These are phyloP conservation scores for Linnemannia exigua DNA, from an alignment of 192 early-diverging fungal species.

Conservation along the genomic window DNA sequence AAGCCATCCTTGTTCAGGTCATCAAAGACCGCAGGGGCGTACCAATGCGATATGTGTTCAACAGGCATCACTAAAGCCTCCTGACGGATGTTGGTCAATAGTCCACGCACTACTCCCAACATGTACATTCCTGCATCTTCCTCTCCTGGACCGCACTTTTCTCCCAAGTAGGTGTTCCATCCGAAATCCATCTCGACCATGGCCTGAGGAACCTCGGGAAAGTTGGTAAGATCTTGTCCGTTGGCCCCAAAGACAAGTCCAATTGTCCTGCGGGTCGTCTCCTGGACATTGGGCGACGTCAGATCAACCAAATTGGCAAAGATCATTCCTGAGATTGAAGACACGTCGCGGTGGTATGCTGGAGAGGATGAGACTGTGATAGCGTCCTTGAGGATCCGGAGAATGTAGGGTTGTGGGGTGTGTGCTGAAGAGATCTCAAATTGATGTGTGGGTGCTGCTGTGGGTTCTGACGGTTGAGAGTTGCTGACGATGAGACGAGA, in stretches of 20 bases:
- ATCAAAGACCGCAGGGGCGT: slow-evolving; percentile 43
- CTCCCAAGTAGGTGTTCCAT: slow-evolving; percentile 51
- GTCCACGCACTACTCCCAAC: slow-evolving; percentile 61
- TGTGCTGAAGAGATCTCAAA: slow-evolving; percentile 42
- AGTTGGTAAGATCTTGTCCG: slow-evolving; percentile 12
- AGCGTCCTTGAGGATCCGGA: slow-evolving; percentile 51
- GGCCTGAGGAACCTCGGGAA: slow-evolving; percentile 31
- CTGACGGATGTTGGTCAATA: slow-evolving; percentile 61
- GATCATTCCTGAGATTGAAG: slow-evolving; percentile 55
- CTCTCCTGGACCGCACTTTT: slow-evolving; percentile 49
- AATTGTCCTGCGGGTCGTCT: slow-evolving; percentile 22
- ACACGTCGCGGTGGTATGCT: slow-evolving; percentile 50
- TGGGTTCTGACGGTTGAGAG: neutral
- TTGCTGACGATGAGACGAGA: slow-evolving; percentile 41
- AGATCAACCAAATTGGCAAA: slow-evolving; percentile 52
- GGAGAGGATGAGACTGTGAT: slow-evolving; percentile 48
- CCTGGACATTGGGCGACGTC: slow-evolving; percentile 33
- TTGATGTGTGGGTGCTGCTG: neutral
- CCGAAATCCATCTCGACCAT: slow-evolving; percentile 52
- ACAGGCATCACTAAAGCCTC: slow-evolving; percentile 52
- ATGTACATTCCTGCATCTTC: slow-evolving; percentile 59
- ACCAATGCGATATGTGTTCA: slow-evolving; percentile 29
- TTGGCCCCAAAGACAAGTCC: slow-evolving; percentile 41
- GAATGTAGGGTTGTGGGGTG: slow-evolving; percentile 25
- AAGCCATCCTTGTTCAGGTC: slow-evolving; percentile 25